Conservation (phyloP, 441 rosid species). For the Capsella rubella region DNA sequence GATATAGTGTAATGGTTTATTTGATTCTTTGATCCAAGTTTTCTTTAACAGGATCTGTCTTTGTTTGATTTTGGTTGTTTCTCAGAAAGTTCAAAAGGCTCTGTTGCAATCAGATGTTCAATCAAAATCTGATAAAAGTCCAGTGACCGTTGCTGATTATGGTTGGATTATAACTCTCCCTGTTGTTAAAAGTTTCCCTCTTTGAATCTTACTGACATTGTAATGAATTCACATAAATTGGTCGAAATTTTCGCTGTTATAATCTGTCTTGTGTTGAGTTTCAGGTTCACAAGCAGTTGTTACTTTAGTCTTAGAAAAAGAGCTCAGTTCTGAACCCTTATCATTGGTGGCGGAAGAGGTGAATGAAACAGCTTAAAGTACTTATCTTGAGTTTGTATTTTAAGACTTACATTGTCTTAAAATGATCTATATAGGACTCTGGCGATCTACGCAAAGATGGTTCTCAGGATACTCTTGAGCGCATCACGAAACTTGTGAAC, state of each 20-base stretch:
- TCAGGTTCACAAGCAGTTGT: constrained; percentile 93
- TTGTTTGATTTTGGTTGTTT: constrained; percentile 39
- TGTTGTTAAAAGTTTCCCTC: background rate
- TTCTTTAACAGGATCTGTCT: constrained; percentile 36
- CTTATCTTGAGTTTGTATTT: constrained; percentile 14
- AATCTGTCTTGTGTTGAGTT: constrained; percentile 23
- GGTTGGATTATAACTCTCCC: constrained; percentile 52
- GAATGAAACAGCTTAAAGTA: constrained; percentile 37
- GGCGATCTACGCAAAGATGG: constrained; percentile 73
- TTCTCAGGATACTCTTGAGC: constrained; percentile 64
- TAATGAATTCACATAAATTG: background rate
- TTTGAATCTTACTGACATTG: constrained; percentile 7
- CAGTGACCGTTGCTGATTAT: constrained; percentile 94
- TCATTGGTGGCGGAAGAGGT: constrained; percentile 98
- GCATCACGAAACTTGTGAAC: constrained; percentile 83
- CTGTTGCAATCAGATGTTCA: constrained; percentile 88
- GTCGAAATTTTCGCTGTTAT: background rate
- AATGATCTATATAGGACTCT: constrained; percentile 64
- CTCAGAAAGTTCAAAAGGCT: constrained; percentile 88
- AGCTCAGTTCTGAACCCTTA: constrained; percentile 73
- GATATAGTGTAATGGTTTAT: background rate
- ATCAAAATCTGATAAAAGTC: constrained; percentile 87
- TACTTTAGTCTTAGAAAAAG: constrained; percentile 75
- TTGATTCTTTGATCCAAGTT: background rate
- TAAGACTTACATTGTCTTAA: constrained; percentile 31